These are phyloP conservation scores for Taphrina sp. DNA, from an alignment of 1,139 yeast genomes.

Conservation along the genomic window DNA sequence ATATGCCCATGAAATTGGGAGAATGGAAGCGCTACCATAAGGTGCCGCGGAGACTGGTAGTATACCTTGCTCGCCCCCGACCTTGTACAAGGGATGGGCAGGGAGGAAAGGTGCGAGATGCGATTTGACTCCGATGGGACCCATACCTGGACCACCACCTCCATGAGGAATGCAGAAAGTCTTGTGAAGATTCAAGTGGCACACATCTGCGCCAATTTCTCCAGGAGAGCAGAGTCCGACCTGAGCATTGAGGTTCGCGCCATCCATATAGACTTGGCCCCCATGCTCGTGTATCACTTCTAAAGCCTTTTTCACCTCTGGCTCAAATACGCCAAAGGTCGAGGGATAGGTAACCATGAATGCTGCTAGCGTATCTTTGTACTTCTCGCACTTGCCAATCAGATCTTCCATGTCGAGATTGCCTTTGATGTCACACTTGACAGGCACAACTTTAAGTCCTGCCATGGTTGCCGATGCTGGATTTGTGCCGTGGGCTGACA, in stretches of 20 bases:
- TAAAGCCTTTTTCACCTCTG: slow-evolving; percentile 80
- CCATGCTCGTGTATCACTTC: slow-evolving; percentile 79
- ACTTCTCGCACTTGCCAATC: slow-evolving; percentile 66
- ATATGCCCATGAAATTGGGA: slow-evolving; percentile 92
- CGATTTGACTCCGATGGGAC: slow-evolving; percentile 79
- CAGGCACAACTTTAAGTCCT: slow-evolving; percentile 88
- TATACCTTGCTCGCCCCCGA: slow-evolving; percentile 58
- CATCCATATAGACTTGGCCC: slow-evolving; percentile 95
- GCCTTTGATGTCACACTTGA: slow-evolving; percentile 81
- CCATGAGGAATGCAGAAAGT: slow-evolving; percentile 98
- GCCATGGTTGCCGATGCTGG: slow-evolving; percentile 99
- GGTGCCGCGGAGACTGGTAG: slow-evolving; percentile 89
- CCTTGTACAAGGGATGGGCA: slow-evolving; percentile 61
- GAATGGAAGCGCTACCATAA: slow-evolving; percentile 88
- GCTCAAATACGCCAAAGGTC: slow-evolving; percentile 93
- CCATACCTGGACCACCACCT: slow-evolving; percentile 99
- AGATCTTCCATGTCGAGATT: slow-evolving; percentile 79
- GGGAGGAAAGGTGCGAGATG: slow-evolving; percentile 86
- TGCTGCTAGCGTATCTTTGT: slow-evolving; percentile 73
- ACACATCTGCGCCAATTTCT: slow-evolving; percentile 97
- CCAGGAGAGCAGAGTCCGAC: slow-evolving; percentile 97
- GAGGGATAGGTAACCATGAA: slow-evolving; percentile 97
- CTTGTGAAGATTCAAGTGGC: slow-evolving; percentile 93
- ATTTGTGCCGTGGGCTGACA: slow-evolving; percentile 96
- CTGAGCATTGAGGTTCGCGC: slow-evolving; percentile 99